These are phyloP conservation scores for Emydomyces testavorans DNA, from an alignment of 2,329 filamentous ascomycete species.

Conservation along the genomic window DNA sequence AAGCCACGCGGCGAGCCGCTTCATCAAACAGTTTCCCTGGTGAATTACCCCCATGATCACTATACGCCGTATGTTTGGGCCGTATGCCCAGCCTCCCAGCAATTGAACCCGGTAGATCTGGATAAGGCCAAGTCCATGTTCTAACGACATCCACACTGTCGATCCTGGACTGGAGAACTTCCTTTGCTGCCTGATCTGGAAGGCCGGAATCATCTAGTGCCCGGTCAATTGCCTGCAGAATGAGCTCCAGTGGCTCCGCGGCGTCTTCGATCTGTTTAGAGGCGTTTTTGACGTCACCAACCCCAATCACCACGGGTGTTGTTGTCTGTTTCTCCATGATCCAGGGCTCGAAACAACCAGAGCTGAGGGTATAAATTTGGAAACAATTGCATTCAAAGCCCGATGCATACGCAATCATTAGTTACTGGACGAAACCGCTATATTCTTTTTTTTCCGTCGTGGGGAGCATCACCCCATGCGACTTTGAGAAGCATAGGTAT, in stretches of 20 bases:
- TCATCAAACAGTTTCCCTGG: constrained; percentile 53
- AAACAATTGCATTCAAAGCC: not conserved
- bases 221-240: constrained; percentile 43
- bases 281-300: constrained; percentile 51
- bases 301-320: constrained; percentile 49
- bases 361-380: not conserved
- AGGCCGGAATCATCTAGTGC: constrained; percentile 43
- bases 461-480: not conserved
- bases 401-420: not conserved
- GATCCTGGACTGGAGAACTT: constrained; percentile 39
- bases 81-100: constrained; percentile 40
- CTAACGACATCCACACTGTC: constrained; percentile 50
- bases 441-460: not conserved
- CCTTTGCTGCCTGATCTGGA: constrained; percentile 19
- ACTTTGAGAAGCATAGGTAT: too few species aligned
- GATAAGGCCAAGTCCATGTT: constrained; percentile 57
- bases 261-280: constrained; percentile 42
- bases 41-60: constrained; percentile 52
- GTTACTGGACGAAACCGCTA: too few species aligned
- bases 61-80: constrained; percentile 40
- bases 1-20: constrained; percentile 47
- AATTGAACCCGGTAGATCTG: constrained; percentile 46
- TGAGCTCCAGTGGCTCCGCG: constrained; percentile 48
- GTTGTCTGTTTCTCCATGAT: not conserved
- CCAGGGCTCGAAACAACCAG: not conserved